Percentiles rank a stretch among this genome's conserved stretches.
phyloP scores from a whole-genome alignment of 1,139 yeast genomes.

The Yamadazyma dendronema region DNA sequence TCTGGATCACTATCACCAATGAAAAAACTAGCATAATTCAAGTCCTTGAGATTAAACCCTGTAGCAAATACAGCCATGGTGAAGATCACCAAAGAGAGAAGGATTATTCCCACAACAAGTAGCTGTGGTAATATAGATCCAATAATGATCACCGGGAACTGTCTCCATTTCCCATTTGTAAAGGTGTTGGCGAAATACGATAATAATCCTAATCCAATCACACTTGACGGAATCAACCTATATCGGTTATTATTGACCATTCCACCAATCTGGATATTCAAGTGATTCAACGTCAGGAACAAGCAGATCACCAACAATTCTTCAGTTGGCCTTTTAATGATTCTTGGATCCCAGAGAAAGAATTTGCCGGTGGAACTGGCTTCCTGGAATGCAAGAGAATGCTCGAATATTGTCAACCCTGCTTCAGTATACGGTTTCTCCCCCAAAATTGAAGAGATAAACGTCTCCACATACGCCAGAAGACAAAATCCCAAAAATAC shows the following conservation, averaged over 20 bases:
- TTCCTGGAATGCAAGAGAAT: slow-evolving; percentile 72
- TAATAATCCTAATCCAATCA: slow-evolving; percentile 52
- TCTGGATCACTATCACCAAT: slow-evolving; percentile 23
- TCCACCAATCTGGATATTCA: slow-evolving; percentile 59
- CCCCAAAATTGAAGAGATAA: slow-evolving; percentile 60
- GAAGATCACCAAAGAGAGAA: slow-evolving; percentile 51
- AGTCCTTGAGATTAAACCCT: slow-evolving; percentile 45
- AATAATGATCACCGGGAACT: slow-evolving; percentile 55
- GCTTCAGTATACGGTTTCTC: slow-evolving; percentile 60
- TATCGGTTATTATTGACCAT: slow-evolving; percentile 50
- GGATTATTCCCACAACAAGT: slow-evolving; percentile 47
- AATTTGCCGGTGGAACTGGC: slow-evolving; percentile 46
- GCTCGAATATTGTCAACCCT: slow-evolving; percentile 72
- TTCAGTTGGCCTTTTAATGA: slow-evolving; percentile 44
- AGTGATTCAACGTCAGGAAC: slow-evolving; percentile 54
- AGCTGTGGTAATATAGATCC: slow-evolving; percentile 64
- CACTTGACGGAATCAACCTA: slow-evolving; percentile 60
- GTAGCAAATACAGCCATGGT: slow-evolving; percentile 58
- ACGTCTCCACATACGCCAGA: slow-evolving; percentile 69
- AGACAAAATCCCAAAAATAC: slow-evolving; percentile 59
- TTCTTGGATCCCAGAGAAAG: slow-evolving; percentile 24
- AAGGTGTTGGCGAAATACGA: slow-evolving; percentile 44
- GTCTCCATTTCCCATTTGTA: slow-evolving; percentile 21
- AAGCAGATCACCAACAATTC: slow-evolving; percentile 52
- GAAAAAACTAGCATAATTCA: slow-evolving; percentile 50